These are phyloP conservation scores for Acmispon strigosus DNA, from an alignment of 306 rosid species.

Conservation along the genomic window DNA sequence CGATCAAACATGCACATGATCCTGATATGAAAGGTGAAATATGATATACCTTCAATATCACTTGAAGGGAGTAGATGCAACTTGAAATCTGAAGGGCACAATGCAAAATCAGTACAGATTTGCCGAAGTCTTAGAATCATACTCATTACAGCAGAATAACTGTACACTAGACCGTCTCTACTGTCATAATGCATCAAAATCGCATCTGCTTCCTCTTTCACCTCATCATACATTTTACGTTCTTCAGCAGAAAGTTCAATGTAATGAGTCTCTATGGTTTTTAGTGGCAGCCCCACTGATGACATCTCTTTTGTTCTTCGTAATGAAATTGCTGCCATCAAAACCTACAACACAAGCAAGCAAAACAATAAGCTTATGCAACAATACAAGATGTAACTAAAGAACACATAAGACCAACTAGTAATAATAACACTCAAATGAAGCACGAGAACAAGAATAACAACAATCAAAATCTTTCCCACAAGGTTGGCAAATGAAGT, in stretches of 20 bases:
- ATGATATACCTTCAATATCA: slow-evolving; percentile 55
- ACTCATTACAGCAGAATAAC: slow-evolving; percentile 51
- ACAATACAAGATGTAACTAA: neutral
- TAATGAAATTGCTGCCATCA: slow-evolving; percentile 71
- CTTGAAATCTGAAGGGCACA: slow-evolving; percentile 58
- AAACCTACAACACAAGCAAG: slow-evolving; percentile 29
- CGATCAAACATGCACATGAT: neutral
- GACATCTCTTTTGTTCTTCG: slow-evolving; percentile 67
- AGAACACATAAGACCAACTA: neutral
- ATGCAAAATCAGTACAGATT: slow-evolving; percentile 57
- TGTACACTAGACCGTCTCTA: slow-evolving; percentile 12
- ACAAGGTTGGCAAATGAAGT: too few relatives aligned
- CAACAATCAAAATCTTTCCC: neutral
- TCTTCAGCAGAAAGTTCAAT: slow-evolving; percentile 68
- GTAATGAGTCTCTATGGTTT: slow-evolving; percentile 52
- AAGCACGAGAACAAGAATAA: neutral
- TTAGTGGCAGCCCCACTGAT: slow-evolving; percentile 60
- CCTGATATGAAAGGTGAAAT: neutral
- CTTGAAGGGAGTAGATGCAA: slow-evolving; percentile 33
- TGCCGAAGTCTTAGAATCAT: slow-evolving; percentile 70
- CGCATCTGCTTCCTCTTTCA: slow-evolving; percentile 39
- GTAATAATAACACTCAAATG: neutral
- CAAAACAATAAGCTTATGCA: neutral
- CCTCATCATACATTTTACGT: slow-evolving; percentile 53
- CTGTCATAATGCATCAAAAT: slow-evolving; percentile 18